These are phyloP conservation scores for Rosa lucieae DNA, from an alignment of 306 rosid genomes.

Conservation along the genomic window DNA sequence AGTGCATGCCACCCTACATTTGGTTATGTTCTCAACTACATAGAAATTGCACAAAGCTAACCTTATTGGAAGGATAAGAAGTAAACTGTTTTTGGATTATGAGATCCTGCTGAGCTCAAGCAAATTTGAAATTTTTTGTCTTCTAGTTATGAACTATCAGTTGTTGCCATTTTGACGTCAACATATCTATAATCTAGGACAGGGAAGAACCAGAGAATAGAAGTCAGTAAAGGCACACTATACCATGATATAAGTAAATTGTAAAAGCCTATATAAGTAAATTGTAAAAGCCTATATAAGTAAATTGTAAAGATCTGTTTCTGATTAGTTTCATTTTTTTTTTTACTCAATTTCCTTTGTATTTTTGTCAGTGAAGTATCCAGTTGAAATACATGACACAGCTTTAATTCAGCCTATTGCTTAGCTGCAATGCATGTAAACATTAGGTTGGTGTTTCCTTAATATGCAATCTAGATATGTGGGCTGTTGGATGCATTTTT, in stretches of 20 bases:
- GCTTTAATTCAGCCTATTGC: background rate
- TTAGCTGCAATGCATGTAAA: background rate
- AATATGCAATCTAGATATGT: slow-evolving; percentile 66
- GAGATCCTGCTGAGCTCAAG: background rate
- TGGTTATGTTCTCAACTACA: background rate
- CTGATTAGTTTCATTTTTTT: background rate
- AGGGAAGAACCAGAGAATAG: background rate
- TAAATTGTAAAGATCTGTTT: too few relatives aligned
- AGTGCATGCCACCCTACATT: background rate
- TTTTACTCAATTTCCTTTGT: background rate
- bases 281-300: background rate
- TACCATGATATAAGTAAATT: background rate
- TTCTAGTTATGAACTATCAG: background rate
- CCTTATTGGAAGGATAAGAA: background rate
- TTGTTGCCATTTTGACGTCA: background rate
- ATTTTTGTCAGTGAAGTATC: background rate
- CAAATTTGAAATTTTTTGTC: background rate
- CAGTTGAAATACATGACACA: background rate
- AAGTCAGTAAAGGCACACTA: background rate
- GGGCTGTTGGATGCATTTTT: slow-evolving; percentile 99
- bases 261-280: background rate
- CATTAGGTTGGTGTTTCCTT: slow-evolving; percentile 24
- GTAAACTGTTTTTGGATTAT: background rate
- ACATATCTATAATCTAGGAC: background rate
- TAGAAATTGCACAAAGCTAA: background rate